A percentile compares a stretch with the other conserved stretches of the same genome.
phyloP scores from a whole-genome alignment of 73 alveolate species.

The Paramecium biaurelia region DNA sequence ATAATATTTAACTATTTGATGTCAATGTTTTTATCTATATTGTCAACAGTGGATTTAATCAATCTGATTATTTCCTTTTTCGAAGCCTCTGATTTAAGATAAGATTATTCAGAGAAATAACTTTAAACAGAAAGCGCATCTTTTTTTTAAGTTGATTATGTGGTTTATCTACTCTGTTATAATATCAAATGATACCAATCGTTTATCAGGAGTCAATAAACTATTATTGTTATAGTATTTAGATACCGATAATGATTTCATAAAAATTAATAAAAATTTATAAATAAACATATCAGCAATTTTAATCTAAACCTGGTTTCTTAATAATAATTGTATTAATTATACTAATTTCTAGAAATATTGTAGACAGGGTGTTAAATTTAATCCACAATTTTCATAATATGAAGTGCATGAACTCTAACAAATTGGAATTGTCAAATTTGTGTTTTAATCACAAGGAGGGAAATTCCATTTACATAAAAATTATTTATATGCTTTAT shows the following conservation, averaged over 20 bases:
- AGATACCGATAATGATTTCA: background rate
- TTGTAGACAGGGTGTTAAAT: slow-evolving; percentile 13
- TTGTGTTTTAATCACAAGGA: background rate
- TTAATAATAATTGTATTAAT: background rate
- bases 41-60: background rate
- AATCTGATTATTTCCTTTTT: slow-evolving; percentile 10
- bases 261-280: background rate
- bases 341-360: background rate
- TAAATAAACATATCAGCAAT: slow-evolving; percentile 16
- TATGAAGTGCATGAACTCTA: background rate
- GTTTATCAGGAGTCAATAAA: background rate
- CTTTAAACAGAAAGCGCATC: background rate
- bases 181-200: background rate
- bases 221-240: slow-evolving; percentile 2
- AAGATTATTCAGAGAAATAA: background rate
- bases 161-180: slow-evolving; percentile 16
- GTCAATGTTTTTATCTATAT: background rate
- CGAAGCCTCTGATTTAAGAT: background rate
- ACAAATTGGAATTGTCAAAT: background rate
- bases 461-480: slow-evolving; percentile 43
- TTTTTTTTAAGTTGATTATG: slow-evolving; percentile 14
- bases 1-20: background rate
- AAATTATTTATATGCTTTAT: background rate
- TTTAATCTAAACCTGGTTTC: slow-evolving; percentile 28
- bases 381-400: background rate